Percentiles rank a stretch among this genome's conserved stretches.
Evolutionary conservation across 441 rosid species (phyloP).

Genomic region (Jatropha podagrica): DNA sequence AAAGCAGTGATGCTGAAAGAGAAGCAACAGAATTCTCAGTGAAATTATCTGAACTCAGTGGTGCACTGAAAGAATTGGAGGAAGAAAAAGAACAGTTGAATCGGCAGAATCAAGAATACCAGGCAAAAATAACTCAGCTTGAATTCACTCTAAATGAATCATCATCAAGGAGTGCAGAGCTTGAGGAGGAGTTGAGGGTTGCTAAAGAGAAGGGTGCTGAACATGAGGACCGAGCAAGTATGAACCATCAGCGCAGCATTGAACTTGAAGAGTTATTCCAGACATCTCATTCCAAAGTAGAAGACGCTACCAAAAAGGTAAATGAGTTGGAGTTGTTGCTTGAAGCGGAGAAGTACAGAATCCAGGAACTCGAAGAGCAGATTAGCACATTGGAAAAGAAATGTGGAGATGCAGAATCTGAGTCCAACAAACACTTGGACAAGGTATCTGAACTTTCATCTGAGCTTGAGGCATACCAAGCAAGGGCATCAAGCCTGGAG

Average conservation of each 20-base stretch:
- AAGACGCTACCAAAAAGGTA: slow-evolving; percentile 67
- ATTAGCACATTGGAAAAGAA: slow-evolving; percentile 64
- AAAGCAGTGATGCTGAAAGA: slow-evolving; percentile 59
- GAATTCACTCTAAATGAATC: slow-evolving; percentile 61
- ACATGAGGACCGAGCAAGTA: slow-evolving; percentile 75
- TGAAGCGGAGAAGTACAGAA: slow-evolving; percentile 80
- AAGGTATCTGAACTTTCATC: slow-evolving; percentile 64
- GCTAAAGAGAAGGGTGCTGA: slow-evolving; percentile 57
- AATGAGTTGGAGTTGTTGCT: slow-evolving; percentile 88
- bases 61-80: slow-evolving; percentile 50
- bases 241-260: slow-evolving; percentile 74
- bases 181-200: slow-evolving; percentile 58
- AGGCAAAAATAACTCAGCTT: slow-evolving; percentile 49
- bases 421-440: slow-evolving; percentile 45
- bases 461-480: slow-evolving; percentile 72
- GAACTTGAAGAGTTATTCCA: slow-evolving; percentile 87
- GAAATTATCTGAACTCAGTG: slow-evolving; percentile 57
- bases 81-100: slow-evolving; percentile 56
- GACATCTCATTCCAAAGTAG: slow-evolving; percentile 72
- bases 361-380: slow-evolving; percentile 93
- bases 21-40: slow-evolving; percentile 60
- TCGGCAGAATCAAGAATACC: slow-evolving; percentile 50
- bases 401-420: slow-evolving; percentile 59
- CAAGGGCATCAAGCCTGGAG: slow-evolving; percentile 73
- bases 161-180: slow-evolving; percentile 44